A percentile compares a stretch with the other conserved stretches of the same genome.
phyloP scores from a whole-genome alignment of 2,329 filamentous ascomycete genomes.

The Sarocladium strictum region DNA sequence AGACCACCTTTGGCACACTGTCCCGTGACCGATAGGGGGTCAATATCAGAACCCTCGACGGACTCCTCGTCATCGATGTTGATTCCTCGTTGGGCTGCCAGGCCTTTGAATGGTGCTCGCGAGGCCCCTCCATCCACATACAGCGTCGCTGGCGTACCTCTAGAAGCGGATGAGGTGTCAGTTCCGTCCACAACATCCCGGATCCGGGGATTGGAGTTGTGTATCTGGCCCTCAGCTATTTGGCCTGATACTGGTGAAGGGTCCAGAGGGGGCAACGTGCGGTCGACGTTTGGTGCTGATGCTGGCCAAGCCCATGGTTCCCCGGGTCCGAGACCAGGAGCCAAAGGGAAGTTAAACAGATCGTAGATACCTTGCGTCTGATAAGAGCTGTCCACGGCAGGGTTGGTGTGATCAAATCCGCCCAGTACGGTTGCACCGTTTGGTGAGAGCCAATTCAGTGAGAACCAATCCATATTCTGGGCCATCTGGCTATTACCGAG shows the following conservation, averaged over 20 bases:
- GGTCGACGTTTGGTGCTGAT: background rate
- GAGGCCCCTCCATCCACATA: background rate
- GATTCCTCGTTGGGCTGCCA: background rate
- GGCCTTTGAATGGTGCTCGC: background rate
- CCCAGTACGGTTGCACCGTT: background rate
- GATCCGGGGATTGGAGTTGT: background rate
- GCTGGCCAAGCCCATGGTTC: background rate
- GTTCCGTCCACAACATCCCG: background rate
- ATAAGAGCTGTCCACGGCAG: background rate
- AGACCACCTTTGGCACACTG: background rate
- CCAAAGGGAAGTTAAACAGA: background rate
- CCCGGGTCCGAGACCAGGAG: background rate
- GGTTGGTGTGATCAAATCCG: background rate
- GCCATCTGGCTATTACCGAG: background rate
- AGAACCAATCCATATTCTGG: background rate
- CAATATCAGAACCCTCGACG: background rate
- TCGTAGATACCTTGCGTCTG: background rate
- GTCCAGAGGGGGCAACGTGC: background rate
- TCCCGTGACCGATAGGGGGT: background rate
- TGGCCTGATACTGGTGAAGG: background rate
- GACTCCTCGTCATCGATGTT: background rate
- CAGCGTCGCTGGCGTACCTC: background rate
- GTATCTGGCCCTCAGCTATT: background rate
- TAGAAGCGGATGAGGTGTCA: background rate
- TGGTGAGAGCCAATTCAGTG: background rate